Evolutionary conservation across 1,139 yeast species (phyloP).

Genomic region (Starmera stellimalicola): DNA sequence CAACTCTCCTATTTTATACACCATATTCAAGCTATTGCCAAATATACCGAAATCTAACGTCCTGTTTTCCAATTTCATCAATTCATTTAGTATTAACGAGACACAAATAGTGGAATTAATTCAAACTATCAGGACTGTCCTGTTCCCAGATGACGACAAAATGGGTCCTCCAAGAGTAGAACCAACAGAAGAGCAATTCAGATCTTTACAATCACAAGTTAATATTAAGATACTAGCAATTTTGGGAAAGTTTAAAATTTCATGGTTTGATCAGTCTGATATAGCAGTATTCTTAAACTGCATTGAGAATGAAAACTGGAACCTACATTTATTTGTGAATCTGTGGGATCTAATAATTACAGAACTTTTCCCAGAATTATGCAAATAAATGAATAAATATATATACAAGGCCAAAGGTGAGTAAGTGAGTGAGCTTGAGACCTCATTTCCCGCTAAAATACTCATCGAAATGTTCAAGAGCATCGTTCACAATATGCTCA

Average conservation of each 20-base stretch:
- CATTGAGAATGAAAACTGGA: not conserved
- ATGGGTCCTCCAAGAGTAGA: slow-evolving; percentile 31
- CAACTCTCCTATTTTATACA: too few relatives aligned
- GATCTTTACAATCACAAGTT: too few relatives aligned
- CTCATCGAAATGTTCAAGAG: slow-evolving; percentile 10
- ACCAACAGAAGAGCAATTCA: slow-evolving; percentile 14
- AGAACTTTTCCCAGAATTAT: not conserved
- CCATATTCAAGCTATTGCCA: too few relatives aligned
- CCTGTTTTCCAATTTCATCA: too few relatives aligned
- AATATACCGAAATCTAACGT: too few relatives aligned
- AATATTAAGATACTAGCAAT: not conserved
- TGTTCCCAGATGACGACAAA: slow-evolving; percentile 29
- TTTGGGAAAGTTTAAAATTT: not conserved
- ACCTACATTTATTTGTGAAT: not conserved
- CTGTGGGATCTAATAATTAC: not conserved
- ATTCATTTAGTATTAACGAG: too few relatives aligned
- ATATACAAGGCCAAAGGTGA: not conserved
- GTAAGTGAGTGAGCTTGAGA: not conserved
- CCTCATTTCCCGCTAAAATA: not conserved
- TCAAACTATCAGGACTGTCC: slow-evolving; percentile 20
- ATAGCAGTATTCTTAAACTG: not conserved
- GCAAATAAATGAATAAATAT: not conserved
- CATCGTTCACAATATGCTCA: slow-evolving; percentile 5
- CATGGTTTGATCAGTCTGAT: not conserved
- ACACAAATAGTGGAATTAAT: slow-evolving; percentile 18